A percentile compares a stretch with the other conserved stretches of the same genome.
Evolutionary conservation across 2,329 filamentous ascomycete genomes (phyloP).

Genomic region (Fusarium setosum): DNA sequence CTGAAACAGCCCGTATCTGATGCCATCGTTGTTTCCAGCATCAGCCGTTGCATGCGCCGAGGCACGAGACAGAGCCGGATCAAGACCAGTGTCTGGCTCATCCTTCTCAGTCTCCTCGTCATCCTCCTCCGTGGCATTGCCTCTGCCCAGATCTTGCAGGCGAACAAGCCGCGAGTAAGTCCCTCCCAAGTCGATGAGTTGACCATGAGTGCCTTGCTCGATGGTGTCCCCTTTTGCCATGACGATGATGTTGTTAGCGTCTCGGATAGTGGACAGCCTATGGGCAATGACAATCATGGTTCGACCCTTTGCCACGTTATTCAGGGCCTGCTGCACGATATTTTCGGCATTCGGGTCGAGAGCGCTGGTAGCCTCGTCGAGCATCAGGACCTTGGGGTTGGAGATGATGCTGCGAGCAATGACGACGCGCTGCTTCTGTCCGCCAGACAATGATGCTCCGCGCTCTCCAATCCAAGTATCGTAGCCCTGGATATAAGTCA

Average conservation of each 20-base stretch:
- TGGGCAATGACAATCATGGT: constrained; percentile 77
- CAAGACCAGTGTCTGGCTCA: constrained; percentile 49
- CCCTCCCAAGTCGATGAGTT: constrained; percentile 60
- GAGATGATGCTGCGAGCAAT: constrained; percentile 76
- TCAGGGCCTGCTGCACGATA: constrained; percentile 67
- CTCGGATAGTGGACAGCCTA: constrained; percentile 66
- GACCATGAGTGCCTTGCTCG: constrained; percentile 71
- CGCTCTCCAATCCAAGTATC: constrained; percentile 72
- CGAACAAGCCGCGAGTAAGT: constrained; percentile 64
- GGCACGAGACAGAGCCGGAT: constrained; percentile 31
- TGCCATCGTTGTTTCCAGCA: constrained; percentile 5
- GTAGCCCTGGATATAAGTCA: constrained; percentile 64
- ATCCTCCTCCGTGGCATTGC: constrained; percentile 8
- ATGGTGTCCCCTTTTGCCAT: constrained; percentile 68
- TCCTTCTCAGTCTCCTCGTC: constrained; percentile 46
- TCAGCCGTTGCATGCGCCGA: constrained; percentile 37
- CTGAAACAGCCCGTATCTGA: constrained; percentile 42
- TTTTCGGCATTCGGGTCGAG: constrained; percentile 58
- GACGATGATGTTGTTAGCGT: constrained; percentile 75
- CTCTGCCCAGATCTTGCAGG: constrained; percentile 52
- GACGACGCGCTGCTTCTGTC: constrained; percentile 74
- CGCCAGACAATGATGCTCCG: constrained; percentile 73
- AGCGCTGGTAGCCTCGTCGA: constrained; percentile 77
- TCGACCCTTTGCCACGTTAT: constrained; percentile 63
- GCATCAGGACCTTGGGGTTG: constrained; percentile 70